A percentile compares a stretch with the other conserved stretches of the same genome.
These are phyloP conservation scores for Metschnikowia cubensis DNA, from an alignment of 805 yeast genomes.

Conservation along the genomic window DNA sequence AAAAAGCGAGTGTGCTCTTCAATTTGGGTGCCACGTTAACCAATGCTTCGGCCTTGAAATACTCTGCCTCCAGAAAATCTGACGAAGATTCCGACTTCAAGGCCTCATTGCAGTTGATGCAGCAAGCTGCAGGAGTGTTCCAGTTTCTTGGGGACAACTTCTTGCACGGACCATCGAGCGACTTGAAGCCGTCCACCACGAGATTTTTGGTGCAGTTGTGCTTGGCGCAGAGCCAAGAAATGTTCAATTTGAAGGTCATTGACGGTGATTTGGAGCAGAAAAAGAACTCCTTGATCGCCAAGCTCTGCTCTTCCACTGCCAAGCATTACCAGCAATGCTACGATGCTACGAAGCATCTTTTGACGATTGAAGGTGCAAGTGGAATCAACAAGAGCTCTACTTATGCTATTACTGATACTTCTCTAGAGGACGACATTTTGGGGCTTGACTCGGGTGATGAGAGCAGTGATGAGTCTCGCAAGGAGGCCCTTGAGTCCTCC, in stretches of 20 bases:
- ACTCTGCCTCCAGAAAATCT: slow-evolving; percentile 25
- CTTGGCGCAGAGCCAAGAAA: slow-evolving; percentile 88
- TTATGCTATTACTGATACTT: slow-evolving; percentile 21
- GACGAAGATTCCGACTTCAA: slow-evolving; percentile 47
- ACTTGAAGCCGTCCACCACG: slow-evolving; percentile 65
- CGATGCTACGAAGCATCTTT: slow-evolving; percentile 35
- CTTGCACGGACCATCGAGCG: slow-evolving; percentile 82
- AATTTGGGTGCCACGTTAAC: slow-evolving; percentile 68
- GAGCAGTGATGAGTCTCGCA: slow-evolving; percentile 9
- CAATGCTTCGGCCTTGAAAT: slow-evolving; percentile 40
- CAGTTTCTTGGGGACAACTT: slow-evolving; percentile 73
- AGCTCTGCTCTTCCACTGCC: slow-evolving; percentile 63
- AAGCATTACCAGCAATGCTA: slow-evolving; percentile 50
- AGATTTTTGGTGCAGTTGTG: slow-evolving; percentile 59
- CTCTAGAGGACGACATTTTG: slow-evolving; percentile 24
- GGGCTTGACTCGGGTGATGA: slow-evolving; percentile 8
- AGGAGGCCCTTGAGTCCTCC: slow-evolving; percentile 10
- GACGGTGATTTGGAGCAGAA: slow-evolving; percentile 45
- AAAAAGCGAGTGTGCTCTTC: slow-evolving; percentile 80
- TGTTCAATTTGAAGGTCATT: slow-evolving; percentile 62
- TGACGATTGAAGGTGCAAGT: slow-evolving; percentile 13
- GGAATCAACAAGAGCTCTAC: slow-evolving; percentile 12
- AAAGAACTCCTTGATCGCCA: slow-evolving; percentile 71
- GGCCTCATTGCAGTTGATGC: slow-evolving; percentile 55
- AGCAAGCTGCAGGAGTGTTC: slow-evolving; percentile 76